Base-by-base conservation (phyloP, 2,329 filamentous ascomycete species). In the Nemania abortiva region DNA sequence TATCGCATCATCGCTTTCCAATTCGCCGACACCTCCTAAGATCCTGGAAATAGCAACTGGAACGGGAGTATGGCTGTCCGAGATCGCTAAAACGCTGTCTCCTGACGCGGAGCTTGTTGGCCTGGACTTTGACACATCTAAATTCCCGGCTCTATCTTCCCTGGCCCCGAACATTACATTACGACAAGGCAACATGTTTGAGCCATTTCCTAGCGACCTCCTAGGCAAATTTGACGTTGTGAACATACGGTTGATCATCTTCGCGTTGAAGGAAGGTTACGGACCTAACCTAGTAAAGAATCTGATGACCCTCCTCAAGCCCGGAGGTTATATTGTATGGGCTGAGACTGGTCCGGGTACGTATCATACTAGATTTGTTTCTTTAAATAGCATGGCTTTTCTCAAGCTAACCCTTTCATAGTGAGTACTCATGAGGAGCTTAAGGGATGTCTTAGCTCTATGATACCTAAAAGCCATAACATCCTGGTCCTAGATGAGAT, bases 221-320 rank as follows among this genome's bases (percentile, higher is more conserved):
- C 42, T 63, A 1, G 70, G 70, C n/a, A 68, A 47, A 22, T 73
- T 73, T 29, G 71, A 73, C 45, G 66, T 73, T 37, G 71, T 73
- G 3, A 62, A 73, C 27, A 56, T 73, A 20, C 69, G 71, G 5
- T 49, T 66, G 2, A 66, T 73, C 29, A 31, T 71, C 49, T 73
- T 65, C 20, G 71, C 71, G 29, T 34, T 68, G 18, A 72, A 72
- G 45, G 64, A 55, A 5, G 67, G 64, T 2, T 18, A 55, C 5
- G 70, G 67, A 6, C 52, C 22, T 10, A 37, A 65, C 6, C 53
- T 72, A 2, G 61, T 54, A 31, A 68, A 24, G 18, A 72, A 70
- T 20, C 37, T 72, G 6, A 70, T 70, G 67, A 72, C 67, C 0
- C 70, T 72, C 20, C 64, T 72, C 3, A 72, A 68, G 45, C 68